phyloP scores from a whole-genome alignment of 257 asterid genomes.

The Linderniella brevidens region DNA sequence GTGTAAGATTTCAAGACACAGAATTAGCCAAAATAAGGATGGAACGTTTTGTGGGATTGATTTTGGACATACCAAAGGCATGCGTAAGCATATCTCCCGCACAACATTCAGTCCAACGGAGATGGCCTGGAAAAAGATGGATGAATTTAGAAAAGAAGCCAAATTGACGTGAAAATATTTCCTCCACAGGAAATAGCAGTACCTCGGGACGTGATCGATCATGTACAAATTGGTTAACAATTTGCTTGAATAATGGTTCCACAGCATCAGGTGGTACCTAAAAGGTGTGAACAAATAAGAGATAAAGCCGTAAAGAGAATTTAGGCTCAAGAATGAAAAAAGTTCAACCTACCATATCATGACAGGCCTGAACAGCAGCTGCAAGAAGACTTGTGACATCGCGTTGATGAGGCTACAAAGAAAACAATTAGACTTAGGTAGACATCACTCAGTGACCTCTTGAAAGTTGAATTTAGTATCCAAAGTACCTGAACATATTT shows the following conservation, averaged over 20 bases:
- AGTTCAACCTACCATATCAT: conserved; percentile 64
- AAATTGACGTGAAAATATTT: conserved; percentile 1
- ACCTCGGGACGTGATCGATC: conserved; percentile 93
- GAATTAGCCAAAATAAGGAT: not conserved
- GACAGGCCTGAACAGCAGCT: conserved; percentile 96
- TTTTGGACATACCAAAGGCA: conserved; percentile 56
- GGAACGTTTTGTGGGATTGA: not conserved
- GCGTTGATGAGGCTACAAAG: conserved; percentile 70
- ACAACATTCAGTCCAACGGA: conserved; percentile 78
- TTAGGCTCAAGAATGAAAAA: conserved; percentile 5
- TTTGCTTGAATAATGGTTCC: conserved; percentile 82
- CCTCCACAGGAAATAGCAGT: conserved; percentile 5
- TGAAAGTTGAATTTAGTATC: no score
- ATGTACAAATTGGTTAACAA: conserved; percentile 89
- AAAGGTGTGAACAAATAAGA: conserved; percentile 7
- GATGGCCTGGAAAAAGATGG: conserved; percentile 41
- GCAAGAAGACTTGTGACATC: conserved; percentile 77
- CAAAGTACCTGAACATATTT: conserved; percentile 64
- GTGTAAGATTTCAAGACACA: not conserved
- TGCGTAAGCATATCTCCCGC: conserved; percentile 86
- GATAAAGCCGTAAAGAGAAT: conserved; percentile 5
- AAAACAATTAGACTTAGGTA: conserved; percentile 4
- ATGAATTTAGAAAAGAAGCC: not conserved
- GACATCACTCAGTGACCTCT: no score
- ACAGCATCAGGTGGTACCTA: conserved; percentile 98